Evolutionary conservation across 495 filamentous ascomycete genomes (phyloP), one percentile per base, ranked within the genome.

Genomic region (Lasiosphaeria ovina): DNA sequence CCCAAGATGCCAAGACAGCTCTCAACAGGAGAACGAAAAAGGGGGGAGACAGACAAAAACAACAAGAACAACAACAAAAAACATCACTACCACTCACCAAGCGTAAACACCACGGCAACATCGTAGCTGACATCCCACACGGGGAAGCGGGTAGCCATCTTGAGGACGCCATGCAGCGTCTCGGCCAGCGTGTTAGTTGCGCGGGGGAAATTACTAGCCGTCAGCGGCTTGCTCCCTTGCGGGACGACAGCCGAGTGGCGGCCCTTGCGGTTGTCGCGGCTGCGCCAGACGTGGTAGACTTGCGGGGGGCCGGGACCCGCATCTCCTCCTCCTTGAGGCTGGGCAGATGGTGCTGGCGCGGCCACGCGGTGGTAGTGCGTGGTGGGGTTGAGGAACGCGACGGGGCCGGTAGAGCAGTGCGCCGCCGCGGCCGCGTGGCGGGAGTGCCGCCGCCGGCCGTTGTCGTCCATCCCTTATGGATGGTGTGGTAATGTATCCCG

Each of bases 101-200:
- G 62, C 0, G 85, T 88, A 72, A 90, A 91, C 0, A 83, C 74
- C 3, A 77, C 63, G 7, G 88, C 87, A 32, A 90, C 87, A 16
- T 86, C 79, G 59, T 81, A 90, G 4, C 83, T 88, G 2, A 91
- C 74, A 63, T 92, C 88, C 85, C 85, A 89, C 59, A 87, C 75
- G 0, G 88, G 87, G 59, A 69, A 87, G 36, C 68, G 65, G 4
- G 76, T 83, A 45, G 75, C 63, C 85, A 90, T 89, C 33, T 78
- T 80, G 12, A 72, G 54, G 17, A 88, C 69, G 3, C 77, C 79
- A n/a, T 66, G 64, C 16, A 71, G 45, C 4, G 77, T 75, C n/a
- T 71, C 74, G 33, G 55, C 66, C 2, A 77, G 17, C 0, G 71
- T 75, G 12, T 76, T 70, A 0, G 85, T 87, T 3, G 75, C 58